phyloP scores from a whole-genome alignment of 129 eudicot genomes.

The Rutidosis leptorrhynchoides region DNA sequence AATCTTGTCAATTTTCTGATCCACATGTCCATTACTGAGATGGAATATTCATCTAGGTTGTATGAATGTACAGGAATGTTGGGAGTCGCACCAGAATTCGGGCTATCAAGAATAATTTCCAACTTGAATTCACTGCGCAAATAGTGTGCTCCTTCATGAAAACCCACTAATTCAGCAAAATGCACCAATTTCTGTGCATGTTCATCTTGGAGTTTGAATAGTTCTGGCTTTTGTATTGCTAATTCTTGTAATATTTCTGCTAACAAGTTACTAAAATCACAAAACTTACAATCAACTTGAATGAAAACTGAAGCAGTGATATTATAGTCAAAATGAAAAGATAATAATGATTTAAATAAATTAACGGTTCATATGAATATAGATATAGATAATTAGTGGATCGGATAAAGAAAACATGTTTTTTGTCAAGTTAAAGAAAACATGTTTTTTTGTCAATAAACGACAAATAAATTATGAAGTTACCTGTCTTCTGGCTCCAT shows the following conservation, averaged over 20 bases:
- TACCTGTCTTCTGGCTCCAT: conserved; percentile 16
- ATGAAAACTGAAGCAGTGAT: neutral
- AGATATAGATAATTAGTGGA: too few relatives aligned
- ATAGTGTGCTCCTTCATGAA: conserved; percentile 24
- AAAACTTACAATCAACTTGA: neutral
- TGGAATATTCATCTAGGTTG: conserved; percentile 20
- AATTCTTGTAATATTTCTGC: conserved; percentile 24
- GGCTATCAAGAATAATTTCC: conserved; percentile 19
- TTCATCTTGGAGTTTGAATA: conserved; percentile 19
- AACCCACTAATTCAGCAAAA: conserved; percentile 28
- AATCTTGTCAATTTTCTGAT: conserved; percentile 7
- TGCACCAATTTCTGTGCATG: conserved; percentile 25
- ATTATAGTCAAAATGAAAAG: too few relatives aligned
- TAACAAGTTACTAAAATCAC: neutral
- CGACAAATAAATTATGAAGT: neutral
- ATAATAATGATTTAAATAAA: too few relatives aligned
- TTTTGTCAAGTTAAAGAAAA: too few relatives aligned
- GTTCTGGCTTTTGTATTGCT: conserved; percentile 10
- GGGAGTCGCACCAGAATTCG: neutral
- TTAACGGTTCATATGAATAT: too few relatives aligned
- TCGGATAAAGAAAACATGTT: too few relatives aligned
- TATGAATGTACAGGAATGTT: conserved; percentile 3
- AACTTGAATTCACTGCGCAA: conserved; percentile 14
- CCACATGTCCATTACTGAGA: conserved; percentile 3
- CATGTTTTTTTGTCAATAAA: too few relatives aligned